Conservation (phyloP, 2,329 filamentous ascomycete species). For the Byssothecium circinans region DNA sequence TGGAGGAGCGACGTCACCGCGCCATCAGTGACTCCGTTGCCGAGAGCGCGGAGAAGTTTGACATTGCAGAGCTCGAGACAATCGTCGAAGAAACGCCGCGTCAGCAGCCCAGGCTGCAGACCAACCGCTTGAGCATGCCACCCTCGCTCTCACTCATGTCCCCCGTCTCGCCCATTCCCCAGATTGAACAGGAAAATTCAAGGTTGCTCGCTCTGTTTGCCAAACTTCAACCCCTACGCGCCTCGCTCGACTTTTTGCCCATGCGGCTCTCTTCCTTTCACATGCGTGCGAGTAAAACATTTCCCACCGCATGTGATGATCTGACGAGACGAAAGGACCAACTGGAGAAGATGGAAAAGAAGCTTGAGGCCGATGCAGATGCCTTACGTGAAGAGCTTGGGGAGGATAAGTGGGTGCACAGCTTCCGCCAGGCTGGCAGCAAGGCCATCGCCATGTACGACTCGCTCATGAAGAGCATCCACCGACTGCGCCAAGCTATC, state of each 20-base stretch:
- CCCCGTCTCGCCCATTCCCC: slow-evolving; percentile 59
- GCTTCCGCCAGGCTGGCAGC: slow-evolving; percentile 88
- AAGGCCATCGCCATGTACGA: slow-evolving; percentile 97
- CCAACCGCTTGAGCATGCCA: slow-evolving; percentile 70
- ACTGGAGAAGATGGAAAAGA: slow-evolving; percentile 84
- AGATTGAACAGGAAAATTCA: slow-evolving; percentile 75
- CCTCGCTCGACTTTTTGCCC: slow-evolving; percentile 91
- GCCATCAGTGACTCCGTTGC: slow-evolving; percentile 62
- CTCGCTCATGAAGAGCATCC: slow-evolving; percentile 84
- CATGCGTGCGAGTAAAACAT: slow-evolving; percentile 71
- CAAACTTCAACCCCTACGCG: slow-evolving; percentile 89
- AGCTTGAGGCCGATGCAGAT: slow-evolving; percentile 87
- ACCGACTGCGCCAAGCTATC: slow-evolving; percentile 78
- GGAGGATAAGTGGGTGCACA: slow-evolving; percentile 93
- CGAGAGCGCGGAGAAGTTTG: slow-evolving; percentile 65
- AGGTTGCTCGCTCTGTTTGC: slow-evolving; percentile 88
- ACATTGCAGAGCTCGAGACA: slow-evolving; percentile 87
- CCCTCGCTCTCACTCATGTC: slow-evolving; percentile 60
- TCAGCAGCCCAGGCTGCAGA: slow-evolving; percentile 54
- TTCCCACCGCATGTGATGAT: slow-evolving; percentile 90
- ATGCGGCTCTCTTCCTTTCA: slow-evolving; percentile 92
- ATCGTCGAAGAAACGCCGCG: slow-evolving; percentile 86
- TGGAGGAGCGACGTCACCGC: slow-evolving; percentile 93
- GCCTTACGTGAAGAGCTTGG: slow-evolving; percentile 85
- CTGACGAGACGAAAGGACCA: slow-evolving; percentile 72